Base-by-base conservation (phyloP, 805 yeast species). In the Candida verbasci region DNA sequence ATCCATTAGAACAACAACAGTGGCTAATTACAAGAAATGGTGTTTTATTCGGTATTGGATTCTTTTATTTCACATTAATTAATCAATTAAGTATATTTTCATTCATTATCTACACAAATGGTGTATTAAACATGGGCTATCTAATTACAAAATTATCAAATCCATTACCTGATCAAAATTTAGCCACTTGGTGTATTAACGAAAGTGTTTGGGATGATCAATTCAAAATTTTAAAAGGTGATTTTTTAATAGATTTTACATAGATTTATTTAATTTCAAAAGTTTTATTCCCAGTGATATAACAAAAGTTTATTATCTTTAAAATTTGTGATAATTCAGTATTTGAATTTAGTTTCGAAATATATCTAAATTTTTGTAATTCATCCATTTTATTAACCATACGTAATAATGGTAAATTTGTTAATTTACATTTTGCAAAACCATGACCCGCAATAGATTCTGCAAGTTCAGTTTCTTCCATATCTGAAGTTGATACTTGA, bases 11-110 rank as follows among this genome's bases (percentile, higher is more conserved):
- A 36, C 59, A 62, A 28, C 55, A 62, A 12, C 65, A 60, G 36
- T 78, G 83, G 83, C 55, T 65, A 31, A 59, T 60, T 9, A 65
- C 76, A 10, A 61, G 83, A 26, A 76, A 72, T 37, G 82, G 82
- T 0, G 63, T 73, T 21, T 53, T 79, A 34, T 70, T 72, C 42
- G 82, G 82, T 5, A 76, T 76, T 44, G 76, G 81, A 3, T 48
- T 73, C 7, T 65, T 65, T 31, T 72, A 66, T 50, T 76, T 61
- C 44, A 43, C 58, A 37, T 50, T 74, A 33, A 52, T 75, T 37
- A 53, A 49, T 14, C 31, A 56, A 24, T 50, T 68, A 12, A 80
- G 78, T 0, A 63, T 64, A 45, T 46, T 71, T 3, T 72, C 80
- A 0, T 60, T 74, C 16, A 46, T 76, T 10, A 56, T 70, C 15